phyloP scores from a whole-genome alignment of 2,329 filamentous ascomycete genomes.

The Alternaria novae-zelandiae region DNA sequence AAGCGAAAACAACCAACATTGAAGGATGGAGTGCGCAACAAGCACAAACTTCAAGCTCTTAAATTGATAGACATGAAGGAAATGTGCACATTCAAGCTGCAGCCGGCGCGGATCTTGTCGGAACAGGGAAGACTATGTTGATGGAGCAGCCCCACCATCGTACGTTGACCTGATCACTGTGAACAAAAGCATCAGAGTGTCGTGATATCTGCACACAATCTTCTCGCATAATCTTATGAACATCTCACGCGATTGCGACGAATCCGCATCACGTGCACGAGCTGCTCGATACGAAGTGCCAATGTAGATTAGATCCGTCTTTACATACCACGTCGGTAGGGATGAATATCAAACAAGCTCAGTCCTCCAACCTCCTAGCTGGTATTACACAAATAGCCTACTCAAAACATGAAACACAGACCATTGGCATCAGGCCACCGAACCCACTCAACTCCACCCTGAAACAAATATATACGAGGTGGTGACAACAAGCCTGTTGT shows the following conservation, averaged over 20 bases:
- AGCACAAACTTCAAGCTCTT: background rate
- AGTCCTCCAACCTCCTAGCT: conserved; percentile 4
- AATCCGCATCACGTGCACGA: background rate
- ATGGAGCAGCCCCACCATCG: background rate
- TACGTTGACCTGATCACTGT: background rate
- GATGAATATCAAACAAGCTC: background rate
- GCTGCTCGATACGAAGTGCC: background rate
- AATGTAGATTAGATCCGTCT: background rate
- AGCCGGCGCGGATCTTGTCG: background rate
- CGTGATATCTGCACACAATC: background rate
- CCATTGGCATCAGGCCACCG: background rate
- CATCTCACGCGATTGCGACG: background rate
- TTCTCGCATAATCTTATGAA: background rate
- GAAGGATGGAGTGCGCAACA: background rate
- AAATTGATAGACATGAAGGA: background rate
- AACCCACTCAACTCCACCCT: background rate
- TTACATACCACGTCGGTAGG: background rate
- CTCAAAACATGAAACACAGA: conserved; percentile 4
- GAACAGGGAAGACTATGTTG: conserved; percentile 4
- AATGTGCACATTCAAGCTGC: background rate
- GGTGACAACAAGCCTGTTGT: conserved; percentile 5
- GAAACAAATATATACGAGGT: background rate
- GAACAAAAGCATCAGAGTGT: background rate
- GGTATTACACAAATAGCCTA: conserved; percentile 17
- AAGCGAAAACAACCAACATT: background rate